Conservation (phyloP, 164 flowering plant genomes). For the Kalanchoe fedtschenkoi region DNA sequence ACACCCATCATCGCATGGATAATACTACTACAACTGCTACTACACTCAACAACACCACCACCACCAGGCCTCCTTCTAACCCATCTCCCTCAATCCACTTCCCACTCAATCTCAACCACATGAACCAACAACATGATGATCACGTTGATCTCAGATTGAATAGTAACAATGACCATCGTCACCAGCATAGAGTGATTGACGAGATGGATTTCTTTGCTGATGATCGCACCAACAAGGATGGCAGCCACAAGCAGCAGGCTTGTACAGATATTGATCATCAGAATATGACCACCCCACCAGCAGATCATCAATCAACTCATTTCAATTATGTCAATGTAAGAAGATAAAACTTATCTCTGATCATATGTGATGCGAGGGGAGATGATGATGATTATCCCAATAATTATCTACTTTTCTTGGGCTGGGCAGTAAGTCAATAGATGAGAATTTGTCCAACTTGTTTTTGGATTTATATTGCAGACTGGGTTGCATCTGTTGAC, state of each 20-base stretch:
- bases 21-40: too few relatives aligned
- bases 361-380: too few relatives aligned
- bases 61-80: too few relatives aligned
- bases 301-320: neutral
- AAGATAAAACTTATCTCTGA: too few relatives aligned
- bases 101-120: constrained; percentile 6
- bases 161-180: too few relatives aligned
- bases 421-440: too few relatives aligned
- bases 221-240: constrained; percentile 7
- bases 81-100: too few relatives aligned
- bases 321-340: neutral
- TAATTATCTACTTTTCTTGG: too few relatives aligned
- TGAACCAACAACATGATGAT: neutral
- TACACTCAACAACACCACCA: constrained; percentile 28
- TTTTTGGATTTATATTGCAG: constrained; percentile 15
- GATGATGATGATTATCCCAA: too few relatives aligned
- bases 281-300: neutral
- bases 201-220: constrained; percentile 50
- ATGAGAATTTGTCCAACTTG: neutral
- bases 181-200: constrained; percentile 8
- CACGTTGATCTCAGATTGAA: neutral
- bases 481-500: constrained; percentile 51
- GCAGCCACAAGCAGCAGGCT: too few relatives aligned
- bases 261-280: constrained; percentile 12
- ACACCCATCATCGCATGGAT: too few relatives aligned